A percentile compares a stretch with the other conserved stretches of the same genome.
These are phyloP conservation scores for Sinapis alba DNA, from an alignment of 441 rosid genomes.

Conservation along the genomic window DNA sequence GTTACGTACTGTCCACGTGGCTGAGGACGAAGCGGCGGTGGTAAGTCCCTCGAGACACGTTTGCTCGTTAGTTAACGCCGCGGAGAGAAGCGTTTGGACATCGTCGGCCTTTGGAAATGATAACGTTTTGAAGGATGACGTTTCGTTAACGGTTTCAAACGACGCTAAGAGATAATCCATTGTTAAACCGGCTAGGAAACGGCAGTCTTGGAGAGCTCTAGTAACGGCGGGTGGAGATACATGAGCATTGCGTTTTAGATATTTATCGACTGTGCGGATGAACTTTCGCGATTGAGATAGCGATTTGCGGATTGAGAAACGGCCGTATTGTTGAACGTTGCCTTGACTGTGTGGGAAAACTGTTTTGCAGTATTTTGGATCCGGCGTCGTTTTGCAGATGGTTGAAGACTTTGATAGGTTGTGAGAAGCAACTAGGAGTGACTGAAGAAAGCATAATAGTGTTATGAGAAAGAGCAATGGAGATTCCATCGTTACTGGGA, in stretches of 20 bases:
- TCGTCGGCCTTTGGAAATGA: conserved; percentile 51
- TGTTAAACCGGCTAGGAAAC: conserved; percentile 51
- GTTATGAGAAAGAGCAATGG: conserved; percentile 9
- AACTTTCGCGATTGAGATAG: conserved; percentile 60
- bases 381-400: conserved; percentile 57
- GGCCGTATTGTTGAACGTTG: conserved; percentile 52
- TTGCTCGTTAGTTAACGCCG: conserved; percentile 54
- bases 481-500: background rate
- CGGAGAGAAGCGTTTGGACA: conserved; percentile 54
- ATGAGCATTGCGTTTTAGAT: conserved; percentile 42
- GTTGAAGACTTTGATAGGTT: conserved; percentile 40
- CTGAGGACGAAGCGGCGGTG: conserved; percentile 42
- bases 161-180: conserved; percentile 57
- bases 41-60: conserved; percentile 66
- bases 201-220: conserved; percentile 80
- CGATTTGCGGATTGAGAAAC: conserved; percentile 57
- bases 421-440: conserved; percentile 24
- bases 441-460: background rate
- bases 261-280: conserved; percentile 48
- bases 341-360: conserved; percentile 49
- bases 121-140: conserved; percentile 34
- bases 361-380: conserved; percentile 68
- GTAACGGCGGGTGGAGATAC: conserved; percentile 39
- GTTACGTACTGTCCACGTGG: conserved; percentile 45
- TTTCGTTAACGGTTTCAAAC: conserved; percentile 43